Conservation (phyloP, 2,329 filamentous ascomycete species). For the Huntiella omanensis region DNA sequence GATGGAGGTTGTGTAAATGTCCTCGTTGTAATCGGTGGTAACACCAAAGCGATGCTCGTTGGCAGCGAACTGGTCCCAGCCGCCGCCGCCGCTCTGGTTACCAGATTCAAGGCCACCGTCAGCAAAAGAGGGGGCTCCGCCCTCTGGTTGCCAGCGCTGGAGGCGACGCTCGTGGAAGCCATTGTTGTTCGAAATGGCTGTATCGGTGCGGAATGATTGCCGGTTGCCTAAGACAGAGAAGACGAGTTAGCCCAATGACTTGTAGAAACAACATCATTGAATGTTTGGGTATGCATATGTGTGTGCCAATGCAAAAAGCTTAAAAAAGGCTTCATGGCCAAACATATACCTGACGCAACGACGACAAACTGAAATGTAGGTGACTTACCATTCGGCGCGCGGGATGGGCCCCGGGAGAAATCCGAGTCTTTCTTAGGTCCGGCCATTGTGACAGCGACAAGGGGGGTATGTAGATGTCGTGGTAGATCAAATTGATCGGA, state of each 20-base stretch:
- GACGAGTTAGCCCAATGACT: background rate
- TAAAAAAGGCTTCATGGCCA: conserved; percentile 8
- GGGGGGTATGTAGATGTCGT: background rate
- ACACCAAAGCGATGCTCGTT: conserved; percentile 80
- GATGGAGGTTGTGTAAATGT: conserved; percentile 82
- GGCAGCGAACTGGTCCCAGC: conserved; percentile 86
- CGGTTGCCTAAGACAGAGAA: conserved; percentile 25
- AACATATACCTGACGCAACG: background rate
- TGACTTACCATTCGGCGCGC: conserved; percentile 21
- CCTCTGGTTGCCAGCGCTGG: conserved; percentile 62
- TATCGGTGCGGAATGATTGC: conserved; percentile 64
- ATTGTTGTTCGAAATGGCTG: conserved; percentile 64
- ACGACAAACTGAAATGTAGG: background rate
- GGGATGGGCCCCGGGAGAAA: conserved; percentile 13
- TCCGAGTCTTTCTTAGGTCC: conserved; percentile 21
- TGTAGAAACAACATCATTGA: background rate
- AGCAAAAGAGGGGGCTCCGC: conserved; percentile 30
- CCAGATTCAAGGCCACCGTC: conserved; percentile 50
- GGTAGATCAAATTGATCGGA: background rate
- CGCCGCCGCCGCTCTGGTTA: conserved; percentile 16
- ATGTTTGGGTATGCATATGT: background rate
- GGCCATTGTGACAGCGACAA: conserved; percentile 18
- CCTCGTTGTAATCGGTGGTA: conserved; percentile 82
- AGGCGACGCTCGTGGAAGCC: conserved; percentile 53
- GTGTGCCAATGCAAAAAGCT: background rate